Percentiles rank a stretch among this genome's conserved stretches.
Conservation (phyloP, 106 monocot genomes). For the Acorus gramineus region DNA sequence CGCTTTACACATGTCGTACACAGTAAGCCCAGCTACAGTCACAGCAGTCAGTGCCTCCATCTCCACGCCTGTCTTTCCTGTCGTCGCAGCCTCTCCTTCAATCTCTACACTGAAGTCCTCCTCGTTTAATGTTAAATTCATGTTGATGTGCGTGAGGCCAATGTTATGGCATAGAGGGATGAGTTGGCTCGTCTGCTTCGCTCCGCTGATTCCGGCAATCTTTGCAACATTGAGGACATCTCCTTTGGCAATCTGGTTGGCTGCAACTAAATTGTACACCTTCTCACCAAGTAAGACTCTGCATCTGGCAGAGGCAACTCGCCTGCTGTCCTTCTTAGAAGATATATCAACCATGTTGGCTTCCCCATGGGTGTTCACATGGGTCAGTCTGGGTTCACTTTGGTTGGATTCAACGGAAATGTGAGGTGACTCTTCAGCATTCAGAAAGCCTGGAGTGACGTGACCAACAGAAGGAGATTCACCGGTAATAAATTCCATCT, state of each 20-base stretch:
- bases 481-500: slow-evolving; percentile 79
- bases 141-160: slow-evolving; percentile 36
- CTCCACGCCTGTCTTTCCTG: slow-evolving; percentile 82
- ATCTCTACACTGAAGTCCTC: slow-evolving; percentile 73
- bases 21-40: slow-evolving; percentile 71
- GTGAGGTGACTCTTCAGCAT: slow-evolving; percentile 6
- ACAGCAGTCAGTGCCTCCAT: slow-evolving; percentile 98
- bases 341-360: slow-evolving; percentile 87
- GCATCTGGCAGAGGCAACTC: slow-evolving; percentile 70
- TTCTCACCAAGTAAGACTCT: slow-evolving; percentile 65
- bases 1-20: slow-evolving; percentile 99
- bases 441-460: slow-evolving; percentile 9
- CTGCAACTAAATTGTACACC: slow-evolving; percentile 63
- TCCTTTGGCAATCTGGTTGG: slow-evolving; percentile 83
- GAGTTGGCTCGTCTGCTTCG: slow-evolving; percentile 71
- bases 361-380: slow-evolving; percentile 45
- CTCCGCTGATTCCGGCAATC: slow-evolving; percentile 81
- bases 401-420: slow-evolving; percentile 5
- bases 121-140: slow-evolving; percentile 55
- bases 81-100: slow-evolving; percentile 56
- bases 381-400: slow-evolving; percentile 28
- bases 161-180: slow-evolving; percentile 92
- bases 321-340: slow-evolving; percentile 49
- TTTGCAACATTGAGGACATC: slow-evolving; percentile 84
- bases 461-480: slow-evolving; percentile 29